Evolutionary conservation across 2,329 filamentous ascomycete genomes (phyloP).

Genomic region (Xylaria sp.): DNA sequence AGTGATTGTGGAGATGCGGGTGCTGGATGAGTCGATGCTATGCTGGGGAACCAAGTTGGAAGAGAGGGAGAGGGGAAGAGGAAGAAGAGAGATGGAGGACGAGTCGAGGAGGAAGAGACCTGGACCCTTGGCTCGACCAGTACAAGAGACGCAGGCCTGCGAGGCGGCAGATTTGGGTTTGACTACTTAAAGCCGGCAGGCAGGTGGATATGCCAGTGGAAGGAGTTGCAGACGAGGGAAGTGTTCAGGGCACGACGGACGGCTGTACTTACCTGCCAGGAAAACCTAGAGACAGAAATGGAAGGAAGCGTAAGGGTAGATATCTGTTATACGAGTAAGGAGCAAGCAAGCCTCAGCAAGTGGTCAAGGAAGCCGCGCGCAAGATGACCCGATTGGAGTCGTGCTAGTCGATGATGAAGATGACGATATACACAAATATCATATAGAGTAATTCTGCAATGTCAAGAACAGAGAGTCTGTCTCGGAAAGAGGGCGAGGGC

Average conservation of each 20-base stretch:
- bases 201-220: slow-evolving; percentile 8
- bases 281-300: not conserved
- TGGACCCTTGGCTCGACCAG: not conserved
- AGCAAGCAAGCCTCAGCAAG: slow-evolving; percentile 4
- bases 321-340: slow-evolving; percentile 17
- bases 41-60: slow-evolving; percentile 44
- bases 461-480: not conserved
- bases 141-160: slow-evolving; percentile 9
- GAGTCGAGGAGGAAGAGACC: slow-evolving; percentile 14
- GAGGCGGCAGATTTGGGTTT: not conserved
- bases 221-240: not conserved
- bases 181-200: not conserved
- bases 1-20: slow-evolving; percentile 50
- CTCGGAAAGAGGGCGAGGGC: too few relatives aligned
- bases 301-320: slow-evolving; percentile 1
- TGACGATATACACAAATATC: not conserved
- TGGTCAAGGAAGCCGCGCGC: slow-evolving; percentile 19
- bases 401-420: not conserved
- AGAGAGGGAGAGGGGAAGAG: slow-evolving; percentile 26
- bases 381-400: not conserved
- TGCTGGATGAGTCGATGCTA: slow-evolving; percentile 55
- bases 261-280: slow-evolving; percentile 18
- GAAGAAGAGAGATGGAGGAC: slow-evolving; percentile 27
- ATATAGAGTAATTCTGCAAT: not conserved
- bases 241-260: not conserved